Evolutionary conservation across 2,329 filamentous ascomycete species (phyloP).

Genomic region (Chaetomiaceae sp.): DNA sequence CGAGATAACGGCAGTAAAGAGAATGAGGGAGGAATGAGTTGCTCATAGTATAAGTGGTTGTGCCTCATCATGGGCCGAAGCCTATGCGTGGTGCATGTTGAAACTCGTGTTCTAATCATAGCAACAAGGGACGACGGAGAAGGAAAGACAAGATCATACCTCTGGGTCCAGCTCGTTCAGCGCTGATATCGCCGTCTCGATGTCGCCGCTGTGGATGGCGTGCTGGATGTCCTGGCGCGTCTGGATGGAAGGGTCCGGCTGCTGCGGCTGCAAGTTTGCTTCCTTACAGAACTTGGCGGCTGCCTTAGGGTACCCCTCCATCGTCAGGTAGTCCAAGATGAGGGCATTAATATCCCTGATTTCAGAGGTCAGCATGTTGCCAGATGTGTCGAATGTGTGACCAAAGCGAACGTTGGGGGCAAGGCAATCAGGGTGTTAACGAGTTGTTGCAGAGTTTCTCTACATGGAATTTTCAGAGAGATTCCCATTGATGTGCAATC

Average conservation of each 20-base stretch:
- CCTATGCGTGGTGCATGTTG: slow-evolving; percentile 99
- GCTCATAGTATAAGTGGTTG: slow-evolving; percentile 70
- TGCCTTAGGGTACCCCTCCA: slow-evolving; percentile 88
- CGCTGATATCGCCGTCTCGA: slow-evolving; percentile 77
- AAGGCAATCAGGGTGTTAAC: slow-evolving; percentile 47
- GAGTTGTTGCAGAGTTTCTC: slow-evolving; percentile 78
- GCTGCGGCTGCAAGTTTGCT: slow-evolving; percentile 75
- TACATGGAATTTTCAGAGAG: slow-evolving; percentile 95
- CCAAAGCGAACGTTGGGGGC: slow-evolving; percentile 11
- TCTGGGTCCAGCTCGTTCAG: slow-evolving; percentile 88
- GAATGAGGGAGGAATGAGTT: slow-evolving; percentile 27
- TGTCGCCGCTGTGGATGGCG: slow-evolving; percentile 79
- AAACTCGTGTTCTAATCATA: slow-evolving; percentile 89
- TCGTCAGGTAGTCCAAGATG: slow-evolving; percentile 95
- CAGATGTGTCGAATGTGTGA: slow-evolving; percentile 6
- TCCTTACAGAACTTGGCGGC: slow-evolving; percentile 92
- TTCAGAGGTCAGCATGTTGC: slow-evolving; percentile 18
- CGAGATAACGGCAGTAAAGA: slow-evolving; percentile 5
- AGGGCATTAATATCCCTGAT: slow-evolving; percentile 88
- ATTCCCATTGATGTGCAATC: slow-evolving; percentile 99
- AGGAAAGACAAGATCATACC: slow-evolving; percentile 48
- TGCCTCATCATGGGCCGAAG: slow-evolving; percentile 87
- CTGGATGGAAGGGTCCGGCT: slow-evolving; percentile 68
- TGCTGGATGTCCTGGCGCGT: slow-evolving; percentile 78
- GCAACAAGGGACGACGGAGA: slow-evolving; percentile 37